Evolutionary conservation across 192 early-diverging fungal genomes (phyloP), one percentile per base, ranked within the genome.

Genomic region (Lobulomyces angularis): DNA sequence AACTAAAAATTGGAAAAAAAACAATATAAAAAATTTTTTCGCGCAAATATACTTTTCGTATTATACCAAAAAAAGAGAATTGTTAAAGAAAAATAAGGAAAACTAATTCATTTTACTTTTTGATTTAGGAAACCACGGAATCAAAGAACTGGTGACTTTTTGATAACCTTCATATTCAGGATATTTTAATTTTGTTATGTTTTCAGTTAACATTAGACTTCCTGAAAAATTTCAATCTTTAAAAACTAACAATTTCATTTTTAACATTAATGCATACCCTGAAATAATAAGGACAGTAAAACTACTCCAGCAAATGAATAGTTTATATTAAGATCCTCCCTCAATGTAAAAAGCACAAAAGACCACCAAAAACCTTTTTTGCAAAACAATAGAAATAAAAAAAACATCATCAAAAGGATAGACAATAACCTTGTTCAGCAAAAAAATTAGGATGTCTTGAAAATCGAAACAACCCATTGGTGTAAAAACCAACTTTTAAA

Each of bases 381-480:
- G 3, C 66, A 52, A 48, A 63, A 77, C 27, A 74, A 45, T 33
- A 80, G 79, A 8, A 80, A 32, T 2, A 58, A 40, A 69, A 59
- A 71, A 51, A 56, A 58, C 37, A 44, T 26, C 17, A 19, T 35
- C 24, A 48, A 40, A 16, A 58, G 43, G 19, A 46, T 50, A 36
- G 61, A 63, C 83, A 80, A 85, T 30, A 81, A 62, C 14, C 55
- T 54, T 47, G 72, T 71, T 91, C 90, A 50, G 75, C 78, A 38
- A 83, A 80, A 50, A 84, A 84, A 56, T 91, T 89, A 31, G 86
- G 80, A 45, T 95, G 90, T 14, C 90, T 66, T 21, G 65, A 71
- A 48, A 62, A 84, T 11, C 53, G 39, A 52, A 80, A 95, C 39
- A 90, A 41, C 5, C 88, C 90, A 3, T 62, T 37, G 25, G 70